Evolutionary conservation across 169 alveolate genomes (phyloP), one percentile per base, ranked within the genome.

Genomic region (Plasmodium adleri): DNA sequence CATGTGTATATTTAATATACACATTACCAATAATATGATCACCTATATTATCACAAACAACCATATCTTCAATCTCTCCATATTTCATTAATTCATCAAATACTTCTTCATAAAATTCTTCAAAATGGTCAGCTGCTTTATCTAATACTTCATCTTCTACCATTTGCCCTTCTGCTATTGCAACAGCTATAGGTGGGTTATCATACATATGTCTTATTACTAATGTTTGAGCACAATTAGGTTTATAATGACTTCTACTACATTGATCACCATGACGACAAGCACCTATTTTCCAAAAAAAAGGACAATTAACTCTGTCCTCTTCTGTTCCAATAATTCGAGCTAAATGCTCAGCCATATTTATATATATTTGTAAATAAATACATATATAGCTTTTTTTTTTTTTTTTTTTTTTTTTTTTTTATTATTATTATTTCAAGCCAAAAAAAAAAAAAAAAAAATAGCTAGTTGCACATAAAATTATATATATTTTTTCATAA

Each of bases 251-350:
- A 43, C 98, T 95, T 75, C 99, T 95, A 64, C 99, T 97, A 88
- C 99, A 99, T 86, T 98, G 99, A 86, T 99, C 99, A 17, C 99
- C 99, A 91, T 99, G 99, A 72, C 99, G 96, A 88, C 99, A 99
- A 3, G 99, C 99, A 20, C 99, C 99, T 52, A 99, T 99, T 96
- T 99, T 99, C 98, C 98, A 98, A 95, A 98, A 99, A 94, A 99
- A 99, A 20, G 99, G 99, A 88, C 99, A 99, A 92, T 98, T 99
- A n/a, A 98, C 99, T 92, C 99, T 97, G 93, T 99, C 99, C 95
- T 98, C 99, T 94, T 98, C 99, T 17, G 99, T 98, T 17, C 99
- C 99, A 72, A 97, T 97, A 66, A 99, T 98, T 74, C 99, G 93
- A 43, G 99, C 99, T 74, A 99, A 94, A 74, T 98, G 98, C 96